Evolutionary conservation across 2,329 filamentous ascomycete genomes (phyloP), one percentile per base, ranked within the genome.

Genomic region (Fusarium metavorans): DNA sequence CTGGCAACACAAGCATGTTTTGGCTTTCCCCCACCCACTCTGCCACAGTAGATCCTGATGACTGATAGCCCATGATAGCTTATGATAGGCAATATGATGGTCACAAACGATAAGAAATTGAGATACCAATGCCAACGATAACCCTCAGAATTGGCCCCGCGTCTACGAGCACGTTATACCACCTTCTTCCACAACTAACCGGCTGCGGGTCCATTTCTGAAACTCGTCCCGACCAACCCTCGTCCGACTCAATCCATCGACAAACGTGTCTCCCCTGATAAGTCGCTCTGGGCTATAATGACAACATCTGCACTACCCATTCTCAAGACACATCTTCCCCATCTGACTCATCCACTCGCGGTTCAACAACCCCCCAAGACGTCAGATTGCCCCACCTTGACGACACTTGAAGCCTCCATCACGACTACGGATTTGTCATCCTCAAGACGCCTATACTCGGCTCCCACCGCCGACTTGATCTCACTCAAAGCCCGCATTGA

Each of bases 361-460:
- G 61, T 23, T 32, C 56, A 32, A 30, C 39, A 65, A 64, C 37
- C 48, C 57, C 39, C 14, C 16, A 78, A 75, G 68, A 64, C 66
- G 74, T 78, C 76, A 76, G 52, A 68, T 59, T 69, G 64, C 77
- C 77, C 77, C 77, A 76, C 77, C 61, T 72, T 77, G 71, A 77
- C 77, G 76, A 67, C 71, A 73, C 50, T 39, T 61, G 43, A 61
- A 63, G 57, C 45, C 20, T 37, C 52, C n/a, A 73, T 30, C 56
- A 45, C 48, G 2, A 60, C 23, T 25, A 58, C 34, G 54, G 62
- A 77, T 78, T 76, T 78, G 75, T 78, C 67, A 77, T 76, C 72
- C 13, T 27, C 45, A 56, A 43, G 18, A 43, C 20, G 32, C 30
- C 50, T 20, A 39, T 20, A 23, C 39, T 67, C 56, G 57, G 56